A percentile compares a stretch with the other conserved stretches of the same genome.
These are phyloP conservation scores for Mycena sanguinolenta DNA, from an alignment of 768 basidiomycete genomes.

Conservation along the genomic window DNA sequence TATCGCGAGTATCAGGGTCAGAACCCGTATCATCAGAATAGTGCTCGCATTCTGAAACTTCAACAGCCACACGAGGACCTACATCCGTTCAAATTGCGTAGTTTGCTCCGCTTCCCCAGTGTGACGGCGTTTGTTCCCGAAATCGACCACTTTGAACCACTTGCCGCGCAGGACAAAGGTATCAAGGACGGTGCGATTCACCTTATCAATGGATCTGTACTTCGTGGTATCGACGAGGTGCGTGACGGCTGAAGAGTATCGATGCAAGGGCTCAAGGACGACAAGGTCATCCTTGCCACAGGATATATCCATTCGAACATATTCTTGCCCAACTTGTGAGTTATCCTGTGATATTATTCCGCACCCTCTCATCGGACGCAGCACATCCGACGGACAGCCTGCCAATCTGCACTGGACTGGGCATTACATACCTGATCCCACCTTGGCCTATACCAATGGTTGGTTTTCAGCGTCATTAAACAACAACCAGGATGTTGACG, in stretches of 20 bases:
- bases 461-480: neutral
- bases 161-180: constrained; percentile 32
- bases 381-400: constrained; percentile 34
- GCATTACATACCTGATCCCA: constrained; percentile 51
- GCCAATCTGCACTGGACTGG: constrained; percentile 43
- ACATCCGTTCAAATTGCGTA: constrained; percentile 44
- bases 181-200: constrained; percentile 44
- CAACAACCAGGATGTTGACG: neutral
- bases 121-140: constrained; percentile 46
- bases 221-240: constrained; percentile 48
- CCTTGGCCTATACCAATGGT: constrained; percentile 45
- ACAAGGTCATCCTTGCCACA: constrained; percentile 46
- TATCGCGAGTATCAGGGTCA: constrained; percentile 38
- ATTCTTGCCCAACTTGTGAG: constrained; percentile 42
- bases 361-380: neutral
- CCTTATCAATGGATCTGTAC: constrained; percentile 45
- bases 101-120: constrained; percentile 42
- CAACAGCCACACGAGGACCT: constrained; percentile 38
- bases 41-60: neutral
- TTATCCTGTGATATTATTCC: neutral
- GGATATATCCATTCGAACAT: constrained; percentile 48
- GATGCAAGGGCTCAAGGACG: neutral
- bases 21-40: constrained; percentile 10
- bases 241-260: neutral
- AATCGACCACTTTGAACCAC: constrained; percentile 43